Percentiles rank a stretch among this genome's conserved stretches.
Evolutionary conservation across 2,329 filamentous ascomycete species (phyloP).

Genomic region (Akanthomyces dipterigenus): DNA sequence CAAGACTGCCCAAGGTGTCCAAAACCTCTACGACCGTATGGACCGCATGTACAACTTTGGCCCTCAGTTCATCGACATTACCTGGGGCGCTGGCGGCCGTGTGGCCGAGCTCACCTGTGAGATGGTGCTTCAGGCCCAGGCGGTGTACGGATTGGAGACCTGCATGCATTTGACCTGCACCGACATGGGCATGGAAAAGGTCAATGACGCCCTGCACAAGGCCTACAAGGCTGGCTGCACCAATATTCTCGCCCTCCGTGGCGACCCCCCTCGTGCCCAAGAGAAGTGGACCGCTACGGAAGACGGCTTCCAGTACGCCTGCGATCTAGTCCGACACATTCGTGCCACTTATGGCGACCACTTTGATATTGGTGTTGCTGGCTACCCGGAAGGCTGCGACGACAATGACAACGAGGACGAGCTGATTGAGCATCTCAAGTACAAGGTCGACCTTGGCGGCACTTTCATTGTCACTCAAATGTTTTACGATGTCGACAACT

Average conservation of each 20-base stretch:
- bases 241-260: slow-evolving; percentile 89
- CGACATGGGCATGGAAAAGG: slow-evolving; percentile 89
- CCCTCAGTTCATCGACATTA: slow-evolving; percentile 95
- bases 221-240: slow-evolving; percentile 95
- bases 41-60: slow-evolving; percentile 96
- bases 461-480: slow-evolving; percentile 97
- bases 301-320: slow-evolving; percentile 83
- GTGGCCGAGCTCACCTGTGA: slow-evolving; percentile 90
- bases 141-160: slow-evolving; percentile 91
- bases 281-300: slow-evolving; percentile 89
- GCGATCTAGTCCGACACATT: slow-evolving; percentile 83
- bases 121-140: slow-evolving; percentile 94
- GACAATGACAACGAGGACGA: slow-evolving; percentile 82
- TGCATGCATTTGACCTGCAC: slow-evolving; percentile 99
- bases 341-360: slow-evolving; percentile 61
- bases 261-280: slow-evolving; percentile 87
- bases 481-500: slow-evolving; percentile 98
- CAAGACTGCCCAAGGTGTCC: slow-evolving; percentile 94
- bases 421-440: slow-evolving; percentile 86
- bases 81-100: slow-evolving; percentile 92
- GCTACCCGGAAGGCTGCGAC: slow-evolving; percentile 92
- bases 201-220: slow-evolving; percentile 78
- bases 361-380: slow-evolving; percentile 96
- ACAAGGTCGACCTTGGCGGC: slow-evolving; percentile 91
- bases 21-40: slow-evolving; percentile 99